These are phyloP conservation scores for Serendipita sp. DNA, from an alignment of 768 basidiomycete genomes.

Conservation along the genomic window DNA sequence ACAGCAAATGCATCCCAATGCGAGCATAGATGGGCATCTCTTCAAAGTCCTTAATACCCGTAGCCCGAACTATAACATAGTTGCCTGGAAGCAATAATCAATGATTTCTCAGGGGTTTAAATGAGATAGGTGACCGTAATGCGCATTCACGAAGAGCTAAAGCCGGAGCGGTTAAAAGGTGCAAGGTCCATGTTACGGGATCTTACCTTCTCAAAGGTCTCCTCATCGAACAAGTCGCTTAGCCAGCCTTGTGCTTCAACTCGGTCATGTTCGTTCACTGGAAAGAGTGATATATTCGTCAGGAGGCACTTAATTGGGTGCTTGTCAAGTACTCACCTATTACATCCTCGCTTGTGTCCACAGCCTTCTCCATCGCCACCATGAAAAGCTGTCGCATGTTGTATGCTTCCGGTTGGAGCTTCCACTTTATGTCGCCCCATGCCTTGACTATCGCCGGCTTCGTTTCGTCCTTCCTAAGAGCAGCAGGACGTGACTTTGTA, in stretches of 20 bases:
- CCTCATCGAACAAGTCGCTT: constrained; percentile 11
- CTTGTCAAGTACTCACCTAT: neutral
- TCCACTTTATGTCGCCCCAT: neutral
- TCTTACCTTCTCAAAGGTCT: constrained; percentile 20
- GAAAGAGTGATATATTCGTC: neutral
- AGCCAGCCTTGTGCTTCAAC: neutral
- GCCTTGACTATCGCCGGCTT: neutral
- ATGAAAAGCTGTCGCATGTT: neutral
- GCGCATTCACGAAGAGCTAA: constrained; percentile 22
- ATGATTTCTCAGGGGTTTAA: neutral
- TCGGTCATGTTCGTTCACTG: neutral
- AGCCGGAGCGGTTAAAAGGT: neutral
- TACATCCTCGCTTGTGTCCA: neutral
- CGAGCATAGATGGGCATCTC: constrained; percentile 57
- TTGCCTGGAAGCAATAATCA: neutral
- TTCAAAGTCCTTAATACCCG: constrained; percentile 44
- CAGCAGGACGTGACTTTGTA: neutral
- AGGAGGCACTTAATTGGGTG: neutral
- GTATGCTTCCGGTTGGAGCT: neutral
- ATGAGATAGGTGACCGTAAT: constrained; percentile 16
- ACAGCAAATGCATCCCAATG: constrained; percentile 64
- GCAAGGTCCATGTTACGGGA: neutral
- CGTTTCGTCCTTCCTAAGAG: neutral
- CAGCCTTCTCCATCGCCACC: neutral
- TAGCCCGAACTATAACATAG: constrained; percentile 17